A percentile compares a stretch with the other conserved stretches of the same genome.
Conservation (phyloP, 1,284 basidiomycete genomes). For the Cryptococcus depauperatus region DNA sequence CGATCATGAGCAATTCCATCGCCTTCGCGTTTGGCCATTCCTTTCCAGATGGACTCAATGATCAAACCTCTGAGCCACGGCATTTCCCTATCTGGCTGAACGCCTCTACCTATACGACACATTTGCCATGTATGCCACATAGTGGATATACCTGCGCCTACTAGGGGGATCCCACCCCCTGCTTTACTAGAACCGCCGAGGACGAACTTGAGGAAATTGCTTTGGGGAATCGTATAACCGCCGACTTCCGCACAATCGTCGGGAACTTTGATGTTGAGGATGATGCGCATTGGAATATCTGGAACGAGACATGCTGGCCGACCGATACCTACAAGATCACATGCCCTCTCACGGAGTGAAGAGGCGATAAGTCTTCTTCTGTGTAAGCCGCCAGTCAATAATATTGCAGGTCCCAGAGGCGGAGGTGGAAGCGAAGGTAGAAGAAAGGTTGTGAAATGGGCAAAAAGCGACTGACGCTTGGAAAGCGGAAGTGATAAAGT, state of each 20-base stretch:
- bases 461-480: constrained; percentile 35
- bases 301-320: constrained; percentile 35
- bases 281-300: constrained; percentile 20
- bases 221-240: constrained; percentile 29
- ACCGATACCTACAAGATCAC: constrained; percentile 38
- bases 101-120: constrained; percentile 29
- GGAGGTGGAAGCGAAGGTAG: constrained; percentile 28
- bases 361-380: constrained; percentile 28
- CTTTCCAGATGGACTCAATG: constrained; percentile 24
- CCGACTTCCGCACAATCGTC: constrained; percentile 19
- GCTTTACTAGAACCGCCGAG: constrained; percentile 20
- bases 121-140: constrained; percentile 44
- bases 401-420: constrained; percentile 35
- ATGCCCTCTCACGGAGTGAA: constrained; percentile 25
- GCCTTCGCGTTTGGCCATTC: background rate
- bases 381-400: constrained; percentile 40
- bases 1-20: too few species aligned
- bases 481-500: constrained; percentile 6
- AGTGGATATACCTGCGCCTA: constrained; percentile 37
- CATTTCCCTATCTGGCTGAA: constrained; percentile 29
- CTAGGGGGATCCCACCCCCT: constrained; percentile 24
- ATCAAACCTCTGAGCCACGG: constrained; percentile 26
- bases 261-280: constrained; percentile 25
- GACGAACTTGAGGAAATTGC: constrained; percentile 13
- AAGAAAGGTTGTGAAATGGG: constrained; percentile 34